Percentiles rank a stretch among this genome's conserved stretches.
Evolutionary conservation across 2,329 filamentous ascomycete genomes (phyloP).

Genomic region (Colletotrichum tofieldiae): DNA sequence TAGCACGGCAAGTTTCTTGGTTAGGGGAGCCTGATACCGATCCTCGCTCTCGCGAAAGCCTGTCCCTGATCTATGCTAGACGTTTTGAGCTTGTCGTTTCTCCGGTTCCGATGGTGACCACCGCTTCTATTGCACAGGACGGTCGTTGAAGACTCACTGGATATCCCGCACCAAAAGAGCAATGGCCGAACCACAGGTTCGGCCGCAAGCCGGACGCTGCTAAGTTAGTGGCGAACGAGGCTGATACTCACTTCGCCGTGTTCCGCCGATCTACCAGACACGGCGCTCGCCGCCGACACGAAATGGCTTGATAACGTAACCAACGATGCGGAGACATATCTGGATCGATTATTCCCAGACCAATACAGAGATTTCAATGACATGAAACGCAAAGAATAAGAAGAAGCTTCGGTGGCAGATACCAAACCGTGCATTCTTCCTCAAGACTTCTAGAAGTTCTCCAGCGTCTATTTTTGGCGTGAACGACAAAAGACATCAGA

Average conservation of each 20-base stretch:
- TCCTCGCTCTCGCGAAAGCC: slow-evolving; percentile 19
- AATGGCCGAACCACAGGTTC: not conserved
- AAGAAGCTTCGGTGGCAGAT: slow-evolving; percentile 27
- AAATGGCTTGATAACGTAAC: slow-evolving; percentile 32
- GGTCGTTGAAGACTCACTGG: not conserved
- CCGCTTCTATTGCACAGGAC: not conserved
- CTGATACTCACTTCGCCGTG: slow-evolving; percentile 28
- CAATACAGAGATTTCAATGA: slow-evolving; percentile 10
- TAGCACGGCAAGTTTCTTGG: slow-evolving; percentile 29
- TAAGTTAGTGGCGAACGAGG: slow-evolving; percentile 4
- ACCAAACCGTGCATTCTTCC: slow-evolving; percentile 36
- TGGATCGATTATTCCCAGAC: slow-evolving; percentile 4
- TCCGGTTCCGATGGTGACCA: slow-evolving; percentile 8
- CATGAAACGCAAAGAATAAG: slow-evolving; percentile 5
- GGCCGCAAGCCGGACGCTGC: not conserved
- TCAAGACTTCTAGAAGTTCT: slow-evolving; percentile 37
- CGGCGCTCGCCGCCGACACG: slow-evolving; percentile 34
- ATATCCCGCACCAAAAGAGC: not conserved
- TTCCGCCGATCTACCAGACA: slow-evolving; percentile 16
- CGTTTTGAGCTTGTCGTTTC: slow-evolving; percentile 27
- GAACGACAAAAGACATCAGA: slow-evolving; percentile 29
- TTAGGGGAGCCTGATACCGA: slow-evolving; percentile 22
- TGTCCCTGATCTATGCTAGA: not conserved
- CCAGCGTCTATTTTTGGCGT: slow-evolving; percentile 37
- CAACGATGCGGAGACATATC: slow-evolving; percentile 21